Evolutionary conservation across 2,329 filamentous ascomycete genomes (phyloP), one percentile per base, ranked within the genome.

Genomic region (Dothiorella sarmentorum): DNA sequence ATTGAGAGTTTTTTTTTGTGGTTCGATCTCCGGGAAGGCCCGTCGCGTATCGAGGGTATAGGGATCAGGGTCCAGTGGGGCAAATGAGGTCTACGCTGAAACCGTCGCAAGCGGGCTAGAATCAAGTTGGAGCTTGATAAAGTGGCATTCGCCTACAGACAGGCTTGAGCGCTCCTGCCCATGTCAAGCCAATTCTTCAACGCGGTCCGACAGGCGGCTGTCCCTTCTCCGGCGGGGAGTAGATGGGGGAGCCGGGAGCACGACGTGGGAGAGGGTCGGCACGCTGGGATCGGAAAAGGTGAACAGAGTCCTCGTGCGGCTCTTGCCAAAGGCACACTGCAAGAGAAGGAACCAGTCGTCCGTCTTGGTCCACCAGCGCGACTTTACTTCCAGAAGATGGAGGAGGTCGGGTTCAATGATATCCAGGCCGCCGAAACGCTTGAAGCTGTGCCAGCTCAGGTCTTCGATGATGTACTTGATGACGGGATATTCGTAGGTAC

Each of bases 261-360:
- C 22, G 7, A 33, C 47, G 38, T 33, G 47, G 31, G 47, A 37
- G 33, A 52, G 47, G 4, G 33, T 26, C 0, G 47, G 47, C 47
- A 52, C 47, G 38, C 47, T 52, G 7, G 47, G 47, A 52, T 52
- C 47, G 38, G 47, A 31, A 52, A 52, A 52, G 33, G 47, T 52
- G 29, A 52, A 55, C 4, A 55, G 51, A 37, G 37, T 55, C 26
- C 26, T 22, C 38, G n/a, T 42, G 35, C 51, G 51, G 37, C 51
- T 55, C 51, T 55, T 55, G 24, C 51, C 51, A 43, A 55, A 55
- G 26, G 38, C 35, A 7, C 11, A 22, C 37, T 42, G 35, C 13
- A 27, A n/a, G 9, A 43, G 38, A 1, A 40, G 35, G 38, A 55
- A 43, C 51, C 51, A 55, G 35, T 55, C 51, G n/a, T 52, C 47